phyloP scores from a whole-genome alignment of 495 filamentous ascomycete genomes.

The Neurospora sp. region DNA sequence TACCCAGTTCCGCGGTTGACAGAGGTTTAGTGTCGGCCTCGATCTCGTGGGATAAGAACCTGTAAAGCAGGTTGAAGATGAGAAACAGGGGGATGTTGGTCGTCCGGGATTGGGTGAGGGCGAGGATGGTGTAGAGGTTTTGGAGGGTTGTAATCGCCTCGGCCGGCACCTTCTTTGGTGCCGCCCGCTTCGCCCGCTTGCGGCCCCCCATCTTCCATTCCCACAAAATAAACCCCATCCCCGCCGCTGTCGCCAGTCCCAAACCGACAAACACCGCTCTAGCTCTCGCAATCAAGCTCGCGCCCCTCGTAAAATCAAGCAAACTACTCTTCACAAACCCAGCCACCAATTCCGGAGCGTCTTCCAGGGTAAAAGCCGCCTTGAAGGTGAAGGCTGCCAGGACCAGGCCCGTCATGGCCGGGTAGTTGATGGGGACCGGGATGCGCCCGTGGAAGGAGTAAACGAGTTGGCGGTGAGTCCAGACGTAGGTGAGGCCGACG shows the following conservation, averaged over 20 bases:
- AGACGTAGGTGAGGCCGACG: slow-evolving; percentile 57
- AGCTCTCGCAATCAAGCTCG: slow-evolving; percentile 41
- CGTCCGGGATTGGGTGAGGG: slow-evolving; percentile 75
- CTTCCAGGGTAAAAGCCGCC: slow-evolving; percentile 66
- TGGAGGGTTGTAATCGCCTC: slow-evolving; percentile 42
- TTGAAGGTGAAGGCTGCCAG: slow-evolving; percentile 71
- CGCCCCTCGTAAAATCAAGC: slow-evolving; percentile 31
- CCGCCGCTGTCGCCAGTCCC: slow-evolving; percentile 28
- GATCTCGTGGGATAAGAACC: slow-evolving; percentile 34
- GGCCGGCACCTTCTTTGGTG: slow-evolving; percentile 1
- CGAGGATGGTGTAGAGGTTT: slow-evolving; percentile 62
- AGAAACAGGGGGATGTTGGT: slow-evolving; percentile 79
- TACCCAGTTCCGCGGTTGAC: slow-evolving; percentile 44
- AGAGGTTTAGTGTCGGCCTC: slow-evolving; percentile 25
- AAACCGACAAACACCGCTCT: slow-evolving; percentile 46
- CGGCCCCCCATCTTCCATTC: neutral
- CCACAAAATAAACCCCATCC: slow-evolving; percentile 18
- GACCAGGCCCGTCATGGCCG: slow-evolving; percentile 27
- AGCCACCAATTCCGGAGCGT: slow-evolving; percentile 73
- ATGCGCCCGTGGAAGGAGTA: slow-evolving; percentile 22
- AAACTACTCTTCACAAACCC: slow-evolving; percentile 37
- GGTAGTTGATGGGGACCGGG: slow-evolving; percentile 16
- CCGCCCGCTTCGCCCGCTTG: slow-evolving; percentile 7
- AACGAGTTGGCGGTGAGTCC: slow-evolving; percentile 24
- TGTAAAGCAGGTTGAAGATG: slow-evolving; percentile 51